A percentile compares a stretch with the other conserved stretches of the same genome.
Conservation (phyloP, 2,329 filamentous ascomycete species). For the Chrysosporium queenslandicum region DNA sequence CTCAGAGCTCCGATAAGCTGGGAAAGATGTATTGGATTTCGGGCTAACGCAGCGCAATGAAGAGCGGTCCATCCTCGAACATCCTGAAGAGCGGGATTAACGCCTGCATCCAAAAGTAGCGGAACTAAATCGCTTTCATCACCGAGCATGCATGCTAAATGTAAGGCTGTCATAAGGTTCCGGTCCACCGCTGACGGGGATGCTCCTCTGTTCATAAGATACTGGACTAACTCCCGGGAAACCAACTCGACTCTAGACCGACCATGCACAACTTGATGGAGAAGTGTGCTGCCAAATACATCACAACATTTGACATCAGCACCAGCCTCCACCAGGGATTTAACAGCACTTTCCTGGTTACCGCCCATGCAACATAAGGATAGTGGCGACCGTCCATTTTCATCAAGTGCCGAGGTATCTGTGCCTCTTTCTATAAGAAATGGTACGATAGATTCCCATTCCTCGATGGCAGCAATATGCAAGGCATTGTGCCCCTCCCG, state of each 20-base stretch:
- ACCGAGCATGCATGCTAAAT: slow-evolving; percentile 1
- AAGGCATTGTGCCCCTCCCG: not conserved
- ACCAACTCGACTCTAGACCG: not conserved
- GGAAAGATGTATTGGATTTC: not conserved
- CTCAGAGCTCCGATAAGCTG: too few species aligned
- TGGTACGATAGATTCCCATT: not conserved
- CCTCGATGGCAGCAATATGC: not conserved
- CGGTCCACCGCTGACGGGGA: slow-evolving; percentile 1
- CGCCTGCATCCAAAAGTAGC: not conserved
- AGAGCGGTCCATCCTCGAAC: slow-evolving; percentile 7
- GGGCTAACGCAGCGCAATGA: not conserved
- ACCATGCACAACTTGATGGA: not conserved
- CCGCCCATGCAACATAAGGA: not conserved
- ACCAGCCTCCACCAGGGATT: slow-evolving; percentile 6
- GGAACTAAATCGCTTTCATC: not conserved
- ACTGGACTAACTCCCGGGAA: not conserved
- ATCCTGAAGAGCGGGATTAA: slow-evolving; percentile 5
- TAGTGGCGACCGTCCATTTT: not conserved
- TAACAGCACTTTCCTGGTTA: not conserved
- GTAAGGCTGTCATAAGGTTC: slow-evolving; percentile 1
- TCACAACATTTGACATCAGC: slow-evolving; percentile 5
- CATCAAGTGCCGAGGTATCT: not conserved
- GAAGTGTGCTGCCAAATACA: slow-evolving; percentile 5
- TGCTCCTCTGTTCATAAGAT: slow-evolving; percentile 3
- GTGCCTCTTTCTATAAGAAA: slow-evolving; percentile 6